Base-by-base conservation (phyloP, 192 early-diverging fungal genomes). In the Endogone sp. region DNA sequence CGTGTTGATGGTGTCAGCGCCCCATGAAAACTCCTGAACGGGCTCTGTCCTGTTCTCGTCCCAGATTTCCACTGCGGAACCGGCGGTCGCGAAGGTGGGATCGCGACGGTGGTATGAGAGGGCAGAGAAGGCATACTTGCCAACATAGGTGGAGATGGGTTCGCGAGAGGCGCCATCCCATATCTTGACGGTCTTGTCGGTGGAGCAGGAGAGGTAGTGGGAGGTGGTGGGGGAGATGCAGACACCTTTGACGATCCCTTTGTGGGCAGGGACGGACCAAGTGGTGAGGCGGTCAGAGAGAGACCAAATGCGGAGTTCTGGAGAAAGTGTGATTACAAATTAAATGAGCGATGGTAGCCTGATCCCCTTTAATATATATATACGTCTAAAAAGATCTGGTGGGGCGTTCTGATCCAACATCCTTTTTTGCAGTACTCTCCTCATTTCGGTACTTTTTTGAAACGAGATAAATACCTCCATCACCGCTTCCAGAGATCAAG, bases 141-240 rank as follows among this genome's bases (percentile, higher is more conserved):
- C 88, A 21, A 87, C 72, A 70, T 91, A 98, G 0, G 94, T 94
- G 9, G 91, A 87, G 13, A 93, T 62, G 3, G 93, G 88, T 54
- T 75, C 67, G 9, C 31, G 74, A 24, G 76, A 77, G 67, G 79
- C 79, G 57, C 78, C 78, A 25, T 82, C 84, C 96, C 96, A 99
- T 56, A 99, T 87, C 77, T 98, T 97, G 65, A 94, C 93, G 10
- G 90, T 90, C 75, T 94, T 95, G 82, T 99, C 98, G 2, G 91
- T 86, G 0, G 95, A 96, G 23, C 93, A 94, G n/a, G 95, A 93
- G 60, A 98, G 63, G 77, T 96, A 97, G 61, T 80, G 75, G 20
- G 85, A 82, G 11, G 80, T 82, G 23, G 82, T 82, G 49, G 91
- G 86, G 30, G 93, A 82, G 62, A 86, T 81, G 68, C 89, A 86